phyloP scores from a whole-genome alignment of 768 basidiomycete genomes.

The Auriculariales sp. region DNA sequence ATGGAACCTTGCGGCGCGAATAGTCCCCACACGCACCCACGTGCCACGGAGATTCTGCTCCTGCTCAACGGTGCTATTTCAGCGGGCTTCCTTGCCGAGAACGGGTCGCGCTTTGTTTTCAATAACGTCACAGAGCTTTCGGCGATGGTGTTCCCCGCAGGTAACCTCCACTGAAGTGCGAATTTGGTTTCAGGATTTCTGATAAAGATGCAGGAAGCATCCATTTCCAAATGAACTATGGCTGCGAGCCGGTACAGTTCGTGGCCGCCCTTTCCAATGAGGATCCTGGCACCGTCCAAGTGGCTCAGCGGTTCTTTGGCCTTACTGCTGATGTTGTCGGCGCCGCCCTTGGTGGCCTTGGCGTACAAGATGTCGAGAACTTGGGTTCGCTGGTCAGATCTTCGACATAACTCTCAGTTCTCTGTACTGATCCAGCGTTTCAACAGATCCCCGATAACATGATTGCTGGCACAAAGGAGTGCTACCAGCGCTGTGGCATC shows the following conservation, averaged over 20 bases:
- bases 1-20: conserved; percentile 18
- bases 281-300: neutral
- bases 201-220: too few species aligned
- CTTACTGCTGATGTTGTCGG: neutral
- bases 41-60: conserved; percentile 20
- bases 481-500: neutral
- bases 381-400: neutral
- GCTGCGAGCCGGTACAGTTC: neutral
- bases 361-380: neutral
- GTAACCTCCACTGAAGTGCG: too few species aligned
- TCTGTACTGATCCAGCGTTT: neutral
- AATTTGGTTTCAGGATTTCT: too few species aligned
- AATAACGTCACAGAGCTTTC: neutral
- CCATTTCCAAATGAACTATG: neutral
- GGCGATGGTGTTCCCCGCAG: neutral
- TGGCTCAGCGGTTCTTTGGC: neutral
- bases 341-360: neutral
- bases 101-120: conserved; percentile 8
- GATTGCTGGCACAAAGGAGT: neutral
- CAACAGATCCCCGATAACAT: neutral
- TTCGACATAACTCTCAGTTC: neutral
- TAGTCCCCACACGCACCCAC: conserved; percentile 22
- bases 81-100: conserved; percentile 16
- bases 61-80: conserved; percentile 15
- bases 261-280: neutral